Evolutionary conservation across 176 grass and related monocot genomes (phyloP), one percentile per base, ranked within the genome.

Genomic region (Ensete ventricosum): DNA sequence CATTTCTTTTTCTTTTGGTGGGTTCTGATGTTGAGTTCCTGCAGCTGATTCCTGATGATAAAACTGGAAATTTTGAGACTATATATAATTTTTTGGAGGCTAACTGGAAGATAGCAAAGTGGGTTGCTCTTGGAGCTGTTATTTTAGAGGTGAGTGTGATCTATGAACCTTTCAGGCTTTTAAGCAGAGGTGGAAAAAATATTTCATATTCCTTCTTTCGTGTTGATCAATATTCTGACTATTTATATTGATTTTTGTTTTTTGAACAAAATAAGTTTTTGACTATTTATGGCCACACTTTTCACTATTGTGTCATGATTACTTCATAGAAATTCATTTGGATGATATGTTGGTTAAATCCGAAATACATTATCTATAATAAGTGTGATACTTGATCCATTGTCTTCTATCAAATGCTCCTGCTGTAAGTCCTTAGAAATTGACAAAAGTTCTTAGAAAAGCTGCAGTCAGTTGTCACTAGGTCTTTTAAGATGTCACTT

Each of bases 41-140:
- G 66, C 85, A 96, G 93, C 64, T 96, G 67, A 88, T 96, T 92
- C 93, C 93, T 25, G 79, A 65, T 55, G 93, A 96, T 76, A 92
- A 92, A 81, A 96, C 93, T 79, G 62, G 83, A n/a, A 90, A 90
- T 50, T 96, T 96, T 12, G 77, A 92, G 78, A 84, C 49, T 63
- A 92, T 96, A 73, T 96, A 92, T 76, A 54, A 79, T 58, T 96
- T 96, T 82, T 62, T 96, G 79, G 80, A 90, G 54, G 27, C 86
- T 54, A 96, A 96, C 51, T 96, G 93, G 93, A 83, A 92, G 77
- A 90, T 96, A 79, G 83, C 85, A 73, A 92, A 83, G 88, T 96
- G 93, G 93, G 89, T 90, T 81, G 89, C 81, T 86, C 85, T 96
- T 51, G 89, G 89, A 49, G 85, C 81, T 67, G 89, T 96, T 64